Conservation (phyloP, 1,284 basidiomycete species). For the Moniliophthora roreri region DNA sequence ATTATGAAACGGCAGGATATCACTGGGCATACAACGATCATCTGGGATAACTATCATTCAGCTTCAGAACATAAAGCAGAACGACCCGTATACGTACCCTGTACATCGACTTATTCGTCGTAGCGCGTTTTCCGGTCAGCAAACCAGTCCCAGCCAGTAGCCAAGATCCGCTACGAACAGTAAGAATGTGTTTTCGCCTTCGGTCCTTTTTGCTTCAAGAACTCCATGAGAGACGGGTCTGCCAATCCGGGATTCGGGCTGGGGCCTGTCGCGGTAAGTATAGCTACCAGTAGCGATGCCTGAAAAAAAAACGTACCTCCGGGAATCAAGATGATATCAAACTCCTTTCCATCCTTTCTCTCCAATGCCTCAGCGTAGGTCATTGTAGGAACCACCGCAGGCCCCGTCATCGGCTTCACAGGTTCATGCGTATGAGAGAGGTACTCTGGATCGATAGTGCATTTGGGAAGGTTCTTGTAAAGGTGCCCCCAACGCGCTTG, state of each 20-base stretch:
- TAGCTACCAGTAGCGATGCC: no score
- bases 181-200: conserved; percentile 21
- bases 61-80: no score
- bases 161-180: conserved; percentile 28
- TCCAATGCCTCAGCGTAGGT: conserved; percentile 18
- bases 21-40: conserved; percentile 14
- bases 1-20: neutral
- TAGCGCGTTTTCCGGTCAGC: conserved; percentile 25
- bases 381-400: conserved; percentile 15
- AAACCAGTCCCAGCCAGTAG: conserved; percentile 23
- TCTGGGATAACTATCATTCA: conserved; percentile 1
- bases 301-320: conserved; percentile 19
- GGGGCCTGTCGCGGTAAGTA: no score
- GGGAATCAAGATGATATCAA: conserved; percentile 26
- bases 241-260: neutral
- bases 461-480: conserved; percentile 12
- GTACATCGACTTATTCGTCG: conserved; percentile 22
- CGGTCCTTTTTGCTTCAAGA: conserved; percentile 25
- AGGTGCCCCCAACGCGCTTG: conserved; percentile 4
- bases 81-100: no score
- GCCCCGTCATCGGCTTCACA: conserved; percentile 18
- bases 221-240: conserved; percentile 19
- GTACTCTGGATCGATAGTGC: conserved; percentile 19
- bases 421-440: conserved; percentile 21
- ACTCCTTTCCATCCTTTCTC: conserved; percentile 16